Percentiles rank a stretch among this genome's conserved stretches.
These are phyloP conservation scores for Beta vulgaris DNA, from an alignment of 148 eudicot genomes.

Conservation along the genomic window DNA sequence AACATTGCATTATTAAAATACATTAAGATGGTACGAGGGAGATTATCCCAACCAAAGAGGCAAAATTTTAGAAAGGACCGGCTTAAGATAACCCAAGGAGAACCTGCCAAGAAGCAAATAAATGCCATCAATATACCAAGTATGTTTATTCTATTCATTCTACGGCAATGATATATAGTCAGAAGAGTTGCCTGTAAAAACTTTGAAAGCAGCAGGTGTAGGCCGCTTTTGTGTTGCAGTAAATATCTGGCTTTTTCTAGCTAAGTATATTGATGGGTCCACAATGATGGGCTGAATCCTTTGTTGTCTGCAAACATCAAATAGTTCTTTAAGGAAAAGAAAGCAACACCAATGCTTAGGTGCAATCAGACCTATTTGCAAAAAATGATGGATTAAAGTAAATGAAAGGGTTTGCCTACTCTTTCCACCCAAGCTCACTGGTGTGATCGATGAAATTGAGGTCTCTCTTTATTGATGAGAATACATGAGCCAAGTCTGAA, in stretches of 20 bases:
- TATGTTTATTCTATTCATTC: not conserved
- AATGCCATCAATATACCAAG: not conserved
- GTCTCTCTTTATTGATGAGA: constrained; percentile 69
- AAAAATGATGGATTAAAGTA: not conserved
- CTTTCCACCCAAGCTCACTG: constrained; percentile 94
- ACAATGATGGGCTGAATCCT: constrained; percentile 79
- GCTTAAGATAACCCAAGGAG: constrained; percentile 84
- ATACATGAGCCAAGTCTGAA: constrained; percentile 79
- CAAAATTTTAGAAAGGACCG: constrained; percentile 74
- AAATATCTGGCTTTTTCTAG: constrained; percentile 77
- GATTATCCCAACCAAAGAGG: constrained; percentile 89
- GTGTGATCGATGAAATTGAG: constrained; percentile 91
- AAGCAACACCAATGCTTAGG: not conserved
- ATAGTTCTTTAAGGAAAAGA: not conserved
- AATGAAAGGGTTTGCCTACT: constrained; percentile 52
- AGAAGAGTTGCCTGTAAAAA: constrained; percentile 71
- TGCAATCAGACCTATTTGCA: not conserved
- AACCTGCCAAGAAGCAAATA: constrained; percentile 47
- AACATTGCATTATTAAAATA: constrained; percentile 65
- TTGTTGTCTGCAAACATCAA: constrained; percentile 44
- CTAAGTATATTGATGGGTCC: constrained; percentile 86
- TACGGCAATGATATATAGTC: not conserved
- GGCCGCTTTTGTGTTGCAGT: constrained; percentile 75
- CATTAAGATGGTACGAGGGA: constrained; percentile 87
- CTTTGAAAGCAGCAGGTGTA: constrained; percentile 71